Base-by-base conservation (phyloP, 1,284 basidiomycete species). In the Hortiboletus rubellus region DNA sequence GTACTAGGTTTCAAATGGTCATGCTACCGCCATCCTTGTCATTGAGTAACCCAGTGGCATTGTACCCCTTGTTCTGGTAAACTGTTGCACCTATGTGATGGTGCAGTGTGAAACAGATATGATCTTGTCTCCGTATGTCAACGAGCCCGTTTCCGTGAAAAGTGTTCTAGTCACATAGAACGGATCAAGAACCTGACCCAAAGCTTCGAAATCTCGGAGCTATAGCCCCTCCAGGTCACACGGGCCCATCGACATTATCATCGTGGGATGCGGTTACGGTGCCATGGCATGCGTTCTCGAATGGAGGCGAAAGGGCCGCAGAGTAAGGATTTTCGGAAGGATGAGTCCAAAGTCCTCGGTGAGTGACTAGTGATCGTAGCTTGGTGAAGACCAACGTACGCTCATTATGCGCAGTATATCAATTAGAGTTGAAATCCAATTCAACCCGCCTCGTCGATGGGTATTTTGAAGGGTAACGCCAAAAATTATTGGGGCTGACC, bases 231-330 rank as follows among this genome's bases (percentile, higher is more conserved):
- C 27, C 42, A 22, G 54, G 27, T 50, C 22, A 34, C 51, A 38
- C 57, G 34, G 44, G 37, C 31, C 18, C 18, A 37, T 48, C 24
- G 33, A 27, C 31, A 4, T 60, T 10, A 50, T 64, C 30, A 33
- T 70, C 27, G 60, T 68, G 30, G 65, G 66, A 41, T 66, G 63
- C 33, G 66, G 71, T 31, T 69, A 70, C 48, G 63, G 65, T 50
- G 71, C 64, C n/a, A 48, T 74, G 15, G 58, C 65, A 1, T 68
- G 63, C 49, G 65, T 66, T 17, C 63, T 71, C 22, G 63, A 71
- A 52, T 61, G 56, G 7, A 58, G 60, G 24, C 58, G 61, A 18
- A 66, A 62, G 46, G 63, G 60, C 9, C 63, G 65, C 52, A 54
- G 61, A 11, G 65, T 65, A 37, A 59, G 57, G 36, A 50, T 72